Percentiles rank a stretch among this genome's conserved stretches.
Evolutionary conservation across 2,329 filamentous ascomycete species (phyloP).

Genomic region (Claviceps cyperi): DNA sequence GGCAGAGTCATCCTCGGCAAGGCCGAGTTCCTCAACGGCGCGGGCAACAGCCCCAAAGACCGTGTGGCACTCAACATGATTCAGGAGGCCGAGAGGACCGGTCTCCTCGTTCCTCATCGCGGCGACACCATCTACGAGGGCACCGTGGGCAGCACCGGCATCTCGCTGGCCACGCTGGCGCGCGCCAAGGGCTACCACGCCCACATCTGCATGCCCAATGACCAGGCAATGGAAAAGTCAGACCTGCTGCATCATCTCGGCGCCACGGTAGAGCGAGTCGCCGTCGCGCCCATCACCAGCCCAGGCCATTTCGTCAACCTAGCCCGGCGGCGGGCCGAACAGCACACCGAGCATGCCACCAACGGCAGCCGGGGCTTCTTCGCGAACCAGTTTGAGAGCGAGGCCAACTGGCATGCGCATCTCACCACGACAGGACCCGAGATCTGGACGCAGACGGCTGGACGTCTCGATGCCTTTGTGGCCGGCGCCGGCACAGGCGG

Average conservation of each 20-base stretch:
- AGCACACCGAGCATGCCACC: slow-evolving; percentile 46
- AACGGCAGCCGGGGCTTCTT: slow-evolving; percentile 72
- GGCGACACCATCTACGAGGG: slow-evolving; percentile 97
- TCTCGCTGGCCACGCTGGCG: slow-evolving; percentile 80
- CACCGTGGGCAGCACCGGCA: slow-evolving; percentile 90
- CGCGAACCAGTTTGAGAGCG: slow-evolving; percentile 89
- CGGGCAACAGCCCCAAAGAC: slow-evolving; percentile 88
- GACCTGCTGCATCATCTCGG: slow-evolving; percentile 80
- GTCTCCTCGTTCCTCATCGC: slow-evolving; percentile 60
- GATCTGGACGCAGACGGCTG: slow-evolving; percentile 65
- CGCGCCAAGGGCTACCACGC: slow-evolving; percentile 79
- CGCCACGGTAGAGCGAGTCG: slow-evolving; percentile 81
- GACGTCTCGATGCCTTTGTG: slow-evolving; percentile 71
- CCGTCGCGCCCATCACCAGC: slow-evolving; percentile 85
- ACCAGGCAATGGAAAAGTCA: slow-evolving; percentile 79
- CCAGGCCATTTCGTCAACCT: slow-evolving; percentile 90
- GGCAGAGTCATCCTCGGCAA: slow-evolving; percentile 86
- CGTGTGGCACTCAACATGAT: slow-evolving; percentile 89
- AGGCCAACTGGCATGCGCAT: slow-evolving; percentile 80
- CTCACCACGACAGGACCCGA: slow-evolving; percentile 74
- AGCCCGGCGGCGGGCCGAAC: slow-evolving; percentile 58
- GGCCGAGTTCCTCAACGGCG: slow-evolving; percentile 91
- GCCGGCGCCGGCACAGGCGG: slow-evolving; percentile 90
- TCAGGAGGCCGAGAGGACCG: slow-evolving; percentile 60
- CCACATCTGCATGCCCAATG: slow-evolving; percentile 94